Evolutionary conservation across 768 basidiomycete genomes (phyloP).

Genomic region (Boletus bicolor): DNA sequence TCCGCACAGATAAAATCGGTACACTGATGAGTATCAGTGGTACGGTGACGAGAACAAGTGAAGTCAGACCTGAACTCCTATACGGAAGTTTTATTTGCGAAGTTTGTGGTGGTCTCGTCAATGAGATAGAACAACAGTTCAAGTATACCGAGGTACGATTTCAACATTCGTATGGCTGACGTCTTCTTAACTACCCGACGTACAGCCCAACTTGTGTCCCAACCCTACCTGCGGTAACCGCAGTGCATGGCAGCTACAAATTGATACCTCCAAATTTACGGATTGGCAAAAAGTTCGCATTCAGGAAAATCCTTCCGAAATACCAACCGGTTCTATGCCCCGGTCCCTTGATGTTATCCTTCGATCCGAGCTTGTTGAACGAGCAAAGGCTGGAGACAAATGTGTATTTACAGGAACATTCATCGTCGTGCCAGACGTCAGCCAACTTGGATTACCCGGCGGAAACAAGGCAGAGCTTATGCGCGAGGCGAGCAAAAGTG

Average conservation of each 20-base stretch:
- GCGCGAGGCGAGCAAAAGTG: slow-evolving; percentile 73
- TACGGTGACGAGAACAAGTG: slow-evolving; percentile 95
- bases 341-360: slow-evolving; percentile 95
- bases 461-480: slow-evolving; percentile 90
- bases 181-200: not conserved
- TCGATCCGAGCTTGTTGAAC: slow-evolving; percentile 92
- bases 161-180: not conserved
- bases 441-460: slow-evolving; percentile 91
- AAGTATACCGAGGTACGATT: slow-evolving; percentile 90
- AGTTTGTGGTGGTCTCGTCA: slow-evolving; percentile 78
- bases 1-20: slow-evolving; percentile 91
- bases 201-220: slow-evolving; percentile 86
- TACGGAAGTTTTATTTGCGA: slow-evolving; percentile 93
- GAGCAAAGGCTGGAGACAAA: slow-evolving; percentile 99
- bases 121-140: slow-evolving; percentile 98
- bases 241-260: slow-evolving; percentile 86
- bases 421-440: slow-evolving; percentile 97
- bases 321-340: slow-evolving; percentile 98
- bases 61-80: slow-evolving; percentile 92
- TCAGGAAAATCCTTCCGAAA: slow-evolving; percentile 98
- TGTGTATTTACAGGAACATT: slow-evolving; percentile 98
- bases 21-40: slow-evolving; percentile 94
- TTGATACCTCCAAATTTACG: slow-evolving; percentile 94
- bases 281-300: slow-evolving; percentile 99
- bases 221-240: slow-evolving; percentile 94